Evolutionary conservation across 192 early-diverging fungal species (phyloP), one percentile per base, ranked within the genome.

Genomic region (Pilaira anomala): DNA sequence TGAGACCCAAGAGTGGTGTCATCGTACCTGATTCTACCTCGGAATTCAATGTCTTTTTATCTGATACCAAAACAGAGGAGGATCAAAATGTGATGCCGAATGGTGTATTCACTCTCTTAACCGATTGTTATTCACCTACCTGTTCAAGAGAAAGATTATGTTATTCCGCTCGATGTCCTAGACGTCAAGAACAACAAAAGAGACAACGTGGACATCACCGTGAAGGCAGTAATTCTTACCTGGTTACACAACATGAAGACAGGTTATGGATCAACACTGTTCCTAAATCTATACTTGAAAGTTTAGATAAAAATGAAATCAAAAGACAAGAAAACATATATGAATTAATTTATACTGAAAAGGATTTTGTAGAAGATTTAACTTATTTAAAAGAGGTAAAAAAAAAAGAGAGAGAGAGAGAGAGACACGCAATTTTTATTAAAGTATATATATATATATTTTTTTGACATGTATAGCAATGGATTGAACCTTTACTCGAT

Each of bases 321-420:
- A 91, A 93, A 64, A 84, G 95, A 0, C 96, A 98, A 71, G 94
- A 98, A 71, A 84, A 85, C 29, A 91, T 98, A 65, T 96, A 87
- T 73, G 96, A 98, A 76, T 63, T 97, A 52, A 91, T 96, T 30
- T 85, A 92, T 46, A 94, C 88, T 3, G 92, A 98, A 68, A 86
- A 88, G 53, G 90, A 96, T 71, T 98, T 93, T 81, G 91, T 96
- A 28, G 82, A 83, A 39, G 94, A 98, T 63, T 78, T 98, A 42
- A 86, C 85, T 59, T 83, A 91, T 33, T 72, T 97, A 18, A 78
- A 88, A 66, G 85, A 84, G 62, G 89, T 91, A 76, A 30, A 71
- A 55, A 28, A 12, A 26, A 26, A 16, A 55, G 8, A 11, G 28
- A 2, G 11, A 54, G 14, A 54, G n/a, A 29, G 8, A 33, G 3